A percentile compares a stretch with the other conserved stretches of the same genome.
These are phyloP conservation scores for Coprinopsis cinerea DNA, from an alignment of 768 basidiomycete species.

Conservation along the genomic window DNA sequence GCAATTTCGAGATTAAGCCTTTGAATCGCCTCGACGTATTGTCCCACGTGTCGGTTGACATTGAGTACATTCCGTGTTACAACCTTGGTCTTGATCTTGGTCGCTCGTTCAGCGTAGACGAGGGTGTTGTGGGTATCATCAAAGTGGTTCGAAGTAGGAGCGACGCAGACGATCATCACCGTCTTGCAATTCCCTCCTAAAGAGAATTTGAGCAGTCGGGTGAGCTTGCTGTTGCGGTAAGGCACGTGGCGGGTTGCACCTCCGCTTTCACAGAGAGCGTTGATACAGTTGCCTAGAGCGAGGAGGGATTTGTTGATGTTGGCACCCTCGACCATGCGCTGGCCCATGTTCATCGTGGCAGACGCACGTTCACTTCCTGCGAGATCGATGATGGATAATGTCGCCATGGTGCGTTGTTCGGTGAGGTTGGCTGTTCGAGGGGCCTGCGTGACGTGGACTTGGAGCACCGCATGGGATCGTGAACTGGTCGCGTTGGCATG, in stretches of 20 bases:
- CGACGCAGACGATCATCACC: constrained; percentile 98
- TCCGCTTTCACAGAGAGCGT: constrained; percentile 93
- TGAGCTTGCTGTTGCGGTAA: constrained; percentile 97
- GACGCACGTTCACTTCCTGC: constrained; percentile 97
- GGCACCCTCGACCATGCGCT: constrained; percentile 96
- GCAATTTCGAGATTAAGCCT: constrained; percentile 78
- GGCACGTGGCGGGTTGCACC: constrained; percentile 87
- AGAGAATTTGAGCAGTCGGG: constrained; percentile 94
- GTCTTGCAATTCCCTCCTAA: constrained; percentile 99
- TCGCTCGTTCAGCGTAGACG: constrained; percentile 94
- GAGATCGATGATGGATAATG: constrained; percentile 95
- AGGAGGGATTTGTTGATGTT: constrained; percentile 99
- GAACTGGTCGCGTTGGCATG: constrained; percentile 97
- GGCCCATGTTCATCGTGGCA: constrained; percentile 95
- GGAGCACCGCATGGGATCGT: constrained; percentile 94
- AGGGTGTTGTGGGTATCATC: constrained; percentile 99
- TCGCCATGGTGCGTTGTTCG: constrained; percentile 79
- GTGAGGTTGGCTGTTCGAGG: constrained; percentile 82
- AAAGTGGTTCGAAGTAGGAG: constrained; percentile 91
- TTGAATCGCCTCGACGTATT: constrained; percentile 93
- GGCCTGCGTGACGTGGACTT: constrained; percentile 87
- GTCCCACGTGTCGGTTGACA: constrained; percentile 90
- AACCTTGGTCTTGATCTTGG: constrained; percentile 97
- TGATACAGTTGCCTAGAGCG: constrained; percentile 97
- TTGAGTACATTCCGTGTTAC: constrained; percentile 94